Conservation (phyloP, 306 rosid genomes). For the Crotalaria pallida region DNA sequence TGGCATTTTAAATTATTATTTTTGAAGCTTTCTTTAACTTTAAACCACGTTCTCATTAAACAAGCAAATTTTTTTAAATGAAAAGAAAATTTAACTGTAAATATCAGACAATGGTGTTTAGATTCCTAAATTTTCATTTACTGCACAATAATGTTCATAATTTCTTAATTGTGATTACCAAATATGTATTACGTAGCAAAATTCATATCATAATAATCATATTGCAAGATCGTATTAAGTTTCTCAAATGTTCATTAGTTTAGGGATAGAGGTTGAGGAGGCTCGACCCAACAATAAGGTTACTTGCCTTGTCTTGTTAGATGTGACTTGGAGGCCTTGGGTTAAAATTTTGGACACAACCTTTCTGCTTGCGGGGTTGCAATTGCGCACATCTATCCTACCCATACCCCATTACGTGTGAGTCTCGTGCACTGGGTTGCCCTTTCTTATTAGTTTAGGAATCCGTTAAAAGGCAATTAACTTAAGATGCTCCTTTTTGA, state of each 20-base stretch:
- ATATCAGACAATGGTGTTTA: conserved; percentile 3
- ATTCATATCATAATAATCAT: neutral
- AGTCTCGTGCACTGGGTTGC: too few relatives aligned
- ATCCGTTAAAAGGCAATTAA: neutral
- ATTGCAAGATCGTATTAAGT: conserved; percentile 3
- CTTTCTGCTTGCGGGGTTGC: too few relatives aligned
- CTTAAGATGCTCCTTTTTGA: neutral
- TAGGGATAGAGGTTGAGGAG: too few relatives aligned
- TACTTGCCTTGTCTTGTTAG: too few relatives aligned
- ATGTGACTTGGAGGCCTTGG: too few relatives aligned
- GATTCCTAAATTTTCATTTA: neutral
- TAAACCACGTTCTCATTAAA: conserved; percentile 7
- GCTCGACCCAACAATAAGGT: too few relatives aligned
- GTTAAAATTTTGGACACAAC: too few relatives aligned
- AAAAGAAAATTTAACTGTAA: neutral
- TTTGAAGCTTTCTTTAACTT: neutral
- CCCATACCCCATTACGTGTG: too few relatives aligned
- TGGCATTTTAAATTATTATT: neutral
- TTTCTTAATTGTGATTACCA: neutral
- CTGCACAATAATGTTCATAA: neutral
- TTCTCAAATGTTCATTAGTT: neutral
- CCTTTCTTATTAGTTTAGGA: neutral
- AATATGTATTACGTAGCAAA: conserved; percentile 22
- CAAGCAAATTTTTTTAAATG: neutral
- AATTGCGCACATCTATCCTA: too few relatives aligned